phyloP scores from a whole-genome alignment of 495 filamentous ascomycete species.

The Trichocladium uniseriatum region DNA sequence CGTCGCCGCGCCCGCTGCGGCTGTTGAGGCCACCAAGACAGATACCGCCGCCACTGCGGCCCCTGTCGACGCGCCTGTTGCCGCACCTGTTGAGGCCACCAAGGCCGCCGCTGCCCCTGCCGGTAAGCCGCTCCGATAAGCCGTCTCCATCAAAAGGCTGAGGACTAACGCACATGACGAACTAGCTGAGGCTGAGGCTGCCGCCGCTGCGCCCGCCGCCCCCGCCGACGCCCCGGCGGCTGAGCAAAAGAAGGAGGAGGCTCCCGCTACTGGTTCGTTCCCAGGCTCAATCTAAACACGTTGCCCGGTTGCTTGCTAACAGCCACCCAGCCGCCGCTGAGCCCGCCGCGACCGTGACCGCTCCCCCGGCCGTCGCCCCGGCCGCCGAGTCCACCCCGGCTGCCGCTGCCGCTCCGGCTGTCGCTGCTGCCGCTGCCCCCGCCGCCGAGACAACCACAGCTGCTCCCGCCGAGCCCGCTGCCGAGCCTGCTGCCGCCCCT shows the following conservation, averaged over 20 bases:
- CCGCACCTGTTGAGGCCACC: no score
- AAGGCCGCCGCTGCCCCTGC: conserved; percentile 3
- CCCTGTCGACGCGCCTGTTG: background rate
- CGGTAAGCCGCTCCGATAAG: conserved; percentile 3
- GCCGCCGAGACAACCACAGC: background rate
- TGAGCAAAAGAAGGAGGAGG: conserved; percentile 6
- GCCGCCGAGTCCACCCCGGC: background rate
- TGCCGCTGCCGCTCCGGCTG: background rate
- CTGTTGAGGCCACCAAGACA: conserved; percentile 13
- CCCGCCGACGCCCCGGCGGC: background rate
- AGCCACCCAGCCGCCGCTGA: background rate
- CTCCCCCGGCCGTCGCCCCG: background rate
- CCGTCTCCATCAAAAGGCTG: background rate
- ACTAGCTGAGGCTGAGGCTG: background rate
- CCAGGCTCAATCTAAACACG: background rate
- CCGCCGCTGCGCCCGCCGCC: background rate
- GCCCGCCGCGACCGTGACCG: no score
- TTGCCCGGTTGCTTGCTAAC: background rate
- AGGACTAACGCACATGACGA: background rate
- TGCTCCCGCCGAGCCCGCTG: background rate
- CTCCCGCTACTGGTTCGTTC: background rate
- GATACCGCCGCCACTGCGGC: conserved; percentile 15
- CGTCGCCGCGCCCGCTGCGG: conserved; percentile 10
- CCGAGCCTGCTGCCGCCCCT: conserved; percentile 2
- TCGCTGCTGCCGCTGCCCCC: conserved; percentile 1